Evolutionary conservation across 495 filamentous ascomycete species (phyloP).

Genomic region (Lophium mytilinum): DNA sequence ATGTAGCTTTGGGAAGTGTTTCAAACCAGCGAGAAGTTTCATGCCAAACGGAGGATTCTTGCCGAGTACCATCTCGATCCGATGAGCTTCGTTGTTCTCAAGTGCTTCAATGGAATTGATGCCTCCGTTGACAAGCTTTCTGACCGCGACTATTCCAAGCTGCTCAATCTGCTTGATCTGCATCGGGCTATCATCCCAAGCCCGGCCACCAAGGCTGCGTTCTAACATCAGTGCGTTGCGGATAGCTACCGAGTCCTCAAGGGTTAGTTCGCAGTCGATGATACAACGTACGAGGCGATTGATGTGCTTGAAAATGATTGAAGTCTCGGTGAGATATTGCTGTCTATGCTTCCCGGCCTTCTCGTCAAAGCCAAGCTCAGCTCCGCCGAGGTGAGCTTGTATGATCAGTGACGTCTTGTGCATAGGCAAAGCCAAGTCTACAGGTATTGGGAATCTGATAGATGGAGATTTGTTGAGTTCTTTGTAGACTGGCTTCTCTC

Average conservation of each 20-base stretch:
- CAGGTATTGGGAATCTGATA: slow-evolving; percentile 73
- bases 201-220: slow-evolving; percentile 66
- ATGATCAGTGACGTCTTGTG: slow-evolving; percentile 88
- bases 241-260: slow-evolving; percentile 57
- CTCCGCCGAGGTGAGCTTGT: slow-evolving; percentile 67
- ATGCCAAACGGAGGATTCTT: slow-evolving; percentile 78
- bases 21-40: slow-evolving; percentile 54
- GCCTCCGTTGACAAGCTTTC: slow-evolving; percentile 65
- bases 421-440: slow-evolving; percentile 56
- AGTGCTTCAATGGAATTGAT: slow-evolving; percentile 67
- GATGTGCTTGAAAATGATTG: slow-evolving; percentile 61
- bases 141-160: slow-evolving; percentile 68
- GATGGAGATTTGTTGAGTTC: slow-evolving; percentile 68
- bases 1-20: slow-evolving; percentile 66
- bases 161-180: slow-evolving; percentile 83
- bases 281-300: slow-evolving; percentile 74
- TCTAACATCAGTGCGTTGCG: slow-evolving; percentile 70
- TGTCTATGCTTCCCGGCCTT: slow-evolving; percentile 52
- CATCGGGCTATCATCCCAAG: slow-evolving; percentile 78
- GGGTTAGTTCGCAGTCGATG: slow-evolving; percentile 69
- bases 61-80: slow-evolving; percentile 69
- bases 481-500: slow-evolving; percentile 69
- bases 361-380: slow-evolving; percentile 61
- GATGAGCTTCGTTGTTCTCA: slow-evolving; percentile 53
- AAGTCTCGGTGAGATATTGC: slow-evolving; percentile 62